phyloP scores from a whole-genome alignment of 2,329 filamentous ascomycete genomes.

The Aspergillus neoniger region DNA sequence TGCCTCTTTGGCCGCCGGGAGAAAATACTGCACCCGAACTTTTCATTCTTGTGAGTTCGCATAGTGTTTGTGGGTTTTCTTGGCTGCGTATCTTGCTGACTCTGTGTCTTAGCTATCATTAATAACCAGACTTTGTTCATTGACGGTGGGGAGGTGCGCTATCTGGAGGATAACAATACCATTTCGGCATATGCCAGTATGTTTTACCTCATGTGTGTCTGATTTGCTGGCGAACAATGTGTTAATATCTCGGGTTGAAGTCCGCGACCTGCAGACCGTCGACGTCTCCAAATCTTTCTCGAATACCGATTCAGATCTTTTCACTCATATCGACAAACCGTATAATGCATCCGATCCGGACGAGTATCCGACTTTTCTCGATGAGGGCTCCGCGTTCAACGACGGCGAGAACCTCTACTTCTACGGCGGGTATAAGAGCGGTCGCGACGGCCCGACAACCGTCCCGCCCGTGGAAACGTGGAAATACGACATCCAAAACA shows the following conservation, averaged over 20 bases:
- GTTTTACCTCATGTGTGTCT: not conserved
- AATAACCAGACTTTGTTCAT: conserved; percentile 12
- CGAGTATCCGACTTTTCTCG: not conserved
- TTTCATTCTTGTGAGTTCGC: conserved; percentile 3
- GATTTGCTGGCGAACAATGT: not conserved
- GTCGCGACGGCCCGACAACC: not conserved
- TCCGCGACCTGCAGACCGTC: conserved; percentile 7
- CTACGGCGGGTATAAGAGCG: conserved; percentile 12
- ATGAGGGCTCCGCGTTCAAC: conserved; percentile 9
- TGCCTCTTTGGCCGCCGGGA: not conserved
- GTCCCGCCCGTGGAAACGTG: conserved; percentile 11
- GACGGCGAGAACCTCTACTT: conserved; percentile 9
- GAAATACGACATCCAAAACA: conserved; percentile 7
- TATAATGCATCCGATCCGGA: conserved; percentile 10
- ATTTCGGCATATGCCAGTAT: conserved; percentile 5
- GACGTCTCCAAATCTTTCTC: conserved; percentile 10
- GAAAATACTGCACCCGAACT: conserved; percentile 1
- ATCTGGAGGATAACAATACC: not conserved
- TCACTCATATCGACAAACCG: conserved; percentile 8
- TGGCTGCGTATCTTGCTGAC: not conserved
- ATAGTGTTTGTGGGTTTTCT: too few relatives aligned
- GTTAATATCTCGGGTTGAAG: not conserved
- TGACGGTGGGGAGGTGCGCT: conserved; percentile 10
- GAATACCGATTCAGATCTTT: conserved; percentile 9
- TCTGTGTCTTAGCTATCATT: conserved; percentile 1